Conservation (phyloP, 805 yeast genomes). For the Candida caryicola region DNA sequence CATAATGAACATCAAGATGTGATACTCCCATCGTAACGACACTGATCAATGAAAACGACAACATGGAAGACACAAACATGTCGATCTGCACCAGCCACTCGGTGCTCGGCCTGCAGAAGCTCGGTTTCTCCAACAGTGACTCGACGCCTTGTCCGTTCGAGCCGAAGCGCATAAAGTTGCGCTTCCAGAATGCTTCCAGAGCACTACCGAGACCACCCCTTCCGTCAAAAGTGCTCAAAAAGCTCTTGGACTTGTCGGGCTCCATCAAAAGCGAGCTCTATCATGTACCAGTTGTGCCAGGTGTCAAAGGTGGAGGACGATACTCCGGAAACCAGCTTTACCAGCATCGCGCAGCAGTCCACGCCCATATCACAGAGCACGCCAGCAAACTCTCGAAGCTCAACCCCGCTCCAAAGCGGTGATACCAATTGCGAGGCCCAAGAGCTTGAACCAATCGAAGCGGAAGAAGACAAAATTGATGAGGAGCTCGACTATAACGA, state of each 20-base stretch:
- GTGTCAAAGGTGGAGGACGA: slow-evolving; percentile 8
- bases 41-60: slow-evolving; percentile 5
- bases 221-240: slow-evolving; percentile 15
- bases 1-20: slow-evolving; percentile 5
- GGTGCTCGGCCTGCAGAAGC: slow-evolving; percentile 14
- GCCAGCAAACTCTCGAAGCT: slow-evolving; percentile 39
- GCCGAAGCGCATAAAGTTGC: slow-evolving; percentile 35
- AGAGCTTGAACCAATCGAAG: neutral
- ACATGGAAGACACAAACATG: slow-evolving; percentile 14
- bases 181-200: slow-evolving; percentile 19
- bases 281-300: slow-evolving; percentile 17
- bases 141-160: slow-evolving; percentile 45
- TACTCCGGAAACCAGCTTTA: slow-evolving; percentile 2
- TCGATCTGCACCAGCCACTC: slow-evolving; percentile 17
- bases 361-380: slow-evolving; percentile 45
- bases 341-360: slow-evolving; percentile 9
- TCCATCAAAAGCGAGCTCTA: slow-evolving; percentile 26
- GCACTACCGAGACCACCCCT: slow-evolving; percentile 23
- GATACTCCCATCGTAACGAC: neutral
- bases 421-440: neutral
- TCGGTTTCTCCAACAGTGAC: slow-evolving; percentile 36
- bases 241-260: slow-evolving; percentile 29
- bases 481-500: neutral
- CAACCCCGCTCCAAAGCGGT: slow-evolving; percentile 23
- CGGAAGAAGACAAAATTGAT: neutral